These are phyloP conservation scores for Ophiostoma ulmi DNA, from an alignment of 2,329 filamentous ascomycete genomes.

Conservation along the genomic window DNA sequence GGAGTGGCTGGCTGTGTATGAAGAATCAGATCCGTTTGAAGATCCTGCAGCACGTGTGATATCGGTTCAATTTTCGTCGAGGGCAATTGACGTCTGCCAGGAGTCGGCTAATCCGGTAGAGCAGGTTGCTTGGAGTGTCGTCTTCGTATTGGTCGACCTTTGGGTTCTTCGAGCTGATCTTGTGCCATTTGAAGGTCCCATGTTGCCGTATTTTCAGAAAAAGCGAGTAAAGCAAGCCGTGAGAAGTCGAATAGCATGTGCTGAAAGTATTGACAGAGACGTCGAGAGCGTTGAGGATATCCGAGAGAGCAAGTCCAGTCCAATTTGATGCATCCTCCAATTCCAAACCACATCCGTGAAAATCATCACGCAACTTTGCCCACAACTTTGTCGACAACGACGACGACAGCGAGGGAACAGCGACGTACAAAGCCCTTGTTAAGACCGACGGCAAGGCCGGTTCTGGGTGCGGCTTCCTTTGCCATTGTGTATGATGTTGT, in stretches of 20 bases:
- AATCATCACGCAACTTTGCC: neutral
- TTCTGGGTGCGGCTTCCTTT: constrained; percentile 53
- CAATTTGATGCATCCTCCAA: constrained; percentile 9
- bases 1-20: neutral
- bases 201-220: neutral
- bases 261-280: neutral
- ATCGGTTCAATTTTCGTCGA: no score
- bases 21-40: neutral
- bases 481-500: constrained; percentile 43
- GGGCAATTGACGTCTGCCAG: neutral
- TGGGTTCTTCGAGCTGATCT: neutral
- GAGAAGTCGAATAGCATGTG: neutral
- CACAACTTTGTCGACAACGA: neutral
- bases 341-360: neutral
- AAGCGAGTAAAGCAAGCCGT: neutral
- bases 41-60: neutral
- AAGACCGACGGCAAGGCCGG: constrained; percentile 56
- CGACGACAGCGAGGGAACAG: neutral
- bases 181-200: neutral
- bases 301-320: neutral
- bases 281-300: neutral
- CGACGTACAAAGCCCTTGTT: constrained; percentile 43
- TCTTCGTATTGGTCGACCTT: neutral
- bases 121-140: neutral
- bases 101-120: neutral